Percentiles rank a stretch among this genome's conserved stretches.
Conservation (phyloP, 257 asterid genomes). For the Fraxinus cuspidata region DNA sequence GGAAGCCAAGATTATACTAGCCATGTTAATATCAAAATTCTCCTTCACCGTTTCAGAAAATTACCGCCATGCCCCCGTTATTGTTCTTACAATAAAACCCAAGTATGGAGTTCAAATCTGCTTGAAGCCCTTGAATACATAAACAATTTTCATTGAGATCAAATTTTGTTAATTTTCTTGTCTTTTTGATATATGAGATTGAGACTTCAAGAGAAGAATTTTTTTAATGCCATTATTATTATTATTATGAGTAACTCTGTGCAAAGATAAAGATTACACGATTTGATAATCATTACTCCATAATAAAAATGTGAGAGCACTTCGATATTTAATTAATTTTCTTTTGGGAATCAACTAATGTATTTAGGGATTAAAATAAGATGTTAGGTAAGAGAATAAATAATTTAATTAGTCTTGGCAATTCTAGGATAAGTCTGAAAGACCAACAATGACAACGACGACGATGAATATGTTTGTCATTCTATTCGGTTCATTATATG, state of each 20-base stretch:
- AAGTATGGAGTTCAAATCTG: too few relatives aligned
- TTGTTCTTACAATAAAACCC: too few relatives aligned
- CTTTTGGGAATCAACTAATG: neutral
- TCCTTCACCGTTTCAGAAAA: too few relatives aligned
- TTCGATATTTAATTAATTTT: slow-evolving; percentile 10
- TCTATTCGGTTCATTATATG: neutral
- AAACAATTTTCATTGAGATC: neutral
- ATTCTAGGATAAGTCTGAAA: slow-evolving; percentile 41
- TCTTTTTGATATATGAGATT: neutral
- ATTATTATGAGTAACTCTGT: neutral
- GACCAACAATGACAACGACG: slow-evolving; percentile 9
- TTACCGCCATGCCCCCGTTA: too few relatives aligned
- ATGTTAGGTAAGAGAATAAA: slow-evolving; percentile 1
- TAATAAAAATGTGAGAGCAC: slow-evolving; percentile 20
- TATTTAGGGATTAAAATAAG: neutral
- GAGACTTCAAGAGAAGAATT: slow-evolving; percentile 4
- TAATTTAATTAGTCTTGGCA: slow-evolving; percentile 30
- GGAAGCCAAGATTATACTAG: too few relatives aligned
- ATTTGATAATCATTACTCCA: neutral
- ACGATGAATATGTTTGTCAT: neutral
- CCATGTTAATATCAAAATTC: too few relatives aligned
- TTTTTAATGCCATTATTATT: neutral
- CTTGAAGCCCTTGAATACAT: too few relatives aligned
- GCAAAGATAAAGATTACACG: slow-evolving; percentile 15
- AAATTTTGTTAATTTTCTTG: neutral